A percentile compares a stretch with the other conserved stretches of the same genome.
Conservation (phyloP, 495 filamentous ascomycete species). For the Penicillium diatomitis region DNA sequence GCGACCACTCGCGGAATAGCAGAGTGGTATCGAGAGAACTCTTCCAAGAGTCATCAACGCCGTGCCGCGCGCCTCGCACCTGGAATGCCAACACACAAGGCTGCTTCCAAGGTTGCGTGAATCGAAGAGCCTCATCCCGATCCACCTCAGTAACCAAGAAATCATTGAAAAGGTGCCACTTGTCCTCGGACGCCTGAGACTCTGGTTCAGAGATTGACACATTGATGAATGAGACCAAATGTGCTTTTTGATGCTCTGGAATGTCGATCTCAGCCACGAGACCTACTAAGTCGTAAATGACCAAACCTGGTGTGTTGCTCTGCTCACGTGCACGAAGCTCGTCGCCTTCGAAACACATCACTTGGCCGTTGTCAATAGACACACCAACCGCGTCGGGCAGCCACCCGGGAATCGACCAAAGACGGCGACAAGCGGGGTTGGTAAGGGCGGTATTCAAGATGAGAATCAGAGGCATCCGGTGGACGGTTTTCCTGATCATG, state of each 20-base stretch:
- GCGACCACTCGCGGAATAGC: slow-evolving; percentile 63
- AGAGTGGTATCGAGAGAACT: slow-evolving; percentile 68
- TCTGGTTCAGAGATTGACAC: slow-evolving; percentile 62
- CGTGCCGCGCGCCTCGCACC: slow-evolving; percentile 60
- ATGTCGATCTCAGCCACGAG: slow-evolving; percentile 82
- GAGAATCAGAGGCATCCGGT: slow-evolving; percentile 69
- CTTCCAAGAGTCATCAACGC: slow-evolving; percentile 80
- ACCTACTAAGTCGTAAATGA: slow-evolving; percentile 87
- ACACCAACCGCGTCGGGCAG: slow-evolving; percentile 88
- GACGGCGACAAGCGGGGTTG: slow-evolving; percentile 57
- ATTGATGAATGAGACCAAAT: slow-evolving; percentile 86
- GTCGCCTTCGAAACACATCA: slow-evolving; percentile 85
- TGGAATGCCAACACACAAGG: slow-evolving; percentile 85
- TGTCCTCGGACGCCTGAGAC: slow-evolving; percentile 44
- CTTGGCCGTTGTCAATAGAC: slow-evolving; percentile 67
- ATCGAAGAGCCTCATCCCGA: slow-evolving; percentile 73
- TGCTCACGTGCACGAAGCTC: slow-evolving; percentile 51
- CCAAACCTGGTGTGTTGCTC: slow-evolving; percentile 56
- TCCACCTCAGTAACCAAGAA: slow-evolving; percentile 80
- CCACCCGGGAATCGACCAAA: slow-evolving; percentile 85
- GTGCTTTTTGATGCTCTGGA: slow-evolving; percentile 71
- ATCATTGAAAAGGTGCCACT: slow-evolving; percentile 96
- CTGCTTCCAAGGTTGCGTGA: slow-evolving; percentile 83
- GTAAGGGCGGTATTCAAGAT: slow-evolving; percentile 74
- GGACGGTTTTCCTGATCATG: slow-evolving; percentile 67